A percentile compares a stretch with the other conserved stretches of the same genome.
Conservation (phyloP, 306 rosid species). For the Cicer yamashitae region DNA sequence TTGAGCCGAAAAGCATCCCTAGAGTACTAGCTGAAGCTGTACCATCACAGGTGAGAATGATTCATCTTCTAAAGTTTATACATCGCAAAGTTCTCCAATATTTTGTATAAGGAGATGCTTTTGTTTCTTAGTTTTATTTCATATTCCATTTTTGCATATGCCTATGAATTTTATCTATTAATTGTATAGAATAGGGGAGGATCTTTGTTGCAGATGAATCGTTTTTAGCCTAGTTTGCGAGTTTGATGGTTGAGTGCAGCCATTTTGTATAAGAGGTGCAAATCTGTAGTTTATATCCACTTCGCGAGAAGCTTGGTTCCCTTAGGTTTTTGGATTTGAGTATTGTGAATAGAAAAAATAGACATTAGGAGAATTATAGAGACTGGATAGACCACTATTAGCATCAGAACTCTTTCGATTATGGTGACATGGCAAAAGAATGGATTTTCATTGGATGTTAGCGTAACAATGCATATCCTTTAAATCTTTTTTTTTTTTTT, state of each 20-base stretch:
- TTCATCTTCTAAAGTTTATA: conserved; percentile 1
- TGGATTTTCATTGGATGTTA: not conserved
- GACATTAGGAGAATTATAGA: too few species aligned
- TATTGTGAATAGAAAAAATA: too few species aligned
- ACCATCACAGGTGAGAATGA: conserved; percentile 74
- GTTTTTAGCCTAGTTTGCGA: not conserved
- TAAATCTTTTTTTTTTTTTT: not conserved
- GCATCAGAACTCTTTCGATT: conserved; percentile 68
- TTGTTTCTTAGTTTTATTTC: not conserved
- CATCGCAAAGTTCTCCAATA: conserved; percentile 20
- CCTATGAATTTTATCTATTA: not conserved
- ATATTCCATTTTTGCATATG: not conserved
- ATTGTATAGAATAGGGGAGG: not conserved
- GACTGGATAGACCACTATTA: conserved; percentile 63
- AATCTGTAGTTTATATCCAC: not conserved
- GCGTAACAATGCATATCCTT: not conserved
- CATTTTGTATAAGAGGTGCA: not conserved
- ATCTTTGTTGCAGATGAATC: not conserved
- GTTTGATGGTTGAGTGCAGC: not conserved
- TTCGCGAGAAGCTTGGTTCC: too few species aligned
- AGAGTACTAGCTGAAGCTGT: conserved; percentile 79
- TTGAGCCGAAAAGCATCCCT: conserved; percentile 82
- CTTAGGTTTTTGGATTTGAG: too few species aligned
- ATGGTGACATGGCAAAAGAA: conserved; percentile 1
- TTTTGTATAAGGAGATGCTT: conserved; percentile 11